Percentiles rank a stretch among this genome's conserved stretches.
Evolutionary conservation across 768 basidiomycete species (phyloP).

Genomic region (Saitozyma podzolica): DNA sequence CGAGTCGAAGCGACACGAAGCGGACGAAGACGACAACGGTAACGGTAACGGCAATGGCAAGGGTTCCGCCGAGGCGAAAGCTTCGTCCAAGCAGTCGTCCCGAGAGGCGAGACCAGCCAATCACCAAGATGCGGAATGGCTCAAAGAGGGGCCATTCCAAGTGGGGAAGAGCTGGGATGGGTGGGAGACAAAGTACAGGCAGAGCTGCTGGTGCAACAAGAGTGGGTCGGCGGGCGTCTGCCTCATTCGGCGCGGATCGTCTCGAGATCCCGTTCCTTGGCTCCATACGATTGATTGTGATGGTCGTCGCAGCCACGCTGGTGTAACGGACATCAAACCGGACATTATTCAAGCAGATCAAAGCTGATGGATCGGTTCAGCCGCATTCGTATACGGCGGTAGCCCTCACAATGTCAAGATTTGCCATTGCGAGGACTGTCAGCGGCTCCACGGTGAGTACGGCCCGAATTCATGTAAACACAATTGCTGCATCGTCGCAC

Average conservation of each 20-base stretch:
- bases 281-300: background rate
- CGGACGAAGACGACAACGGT: constrained; percentile 12
- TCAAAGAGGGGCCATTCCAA: constrained; percentile 30
- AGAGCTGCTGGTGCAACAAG: constrained; percentile 46
- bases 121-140: constrained; percentile 29
- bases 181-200: constrained; percentile 37
- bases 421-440: constrained; percentile 47
- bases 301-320: no score
- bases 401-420: constrained; percentile 34
- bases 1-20: constrained; percentile 17
- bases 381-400: constrained; percentile 28
- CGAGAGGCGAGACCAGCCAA: background rate
- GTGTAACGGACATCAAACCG: no score
- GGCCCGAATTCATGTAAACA: constrained; percentile 5
- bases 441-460: constrained; percentile 36
- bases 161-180: constrained; percentile 27
- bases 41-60: constrained; percentile 15
- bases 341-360: no score
- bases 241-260: background rate
- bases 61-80: background rate
- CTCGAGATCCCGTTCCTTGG: background rate
- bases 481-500: background rate
- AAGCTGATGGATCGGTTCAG: constrained; percentile 3
- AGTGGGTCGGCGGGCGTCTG: constrained; percentile 29
- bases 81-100: background rate